Evolutionary conservation across 192 early-diverging fungal species (phyloP), one percentile per base, ranked within the genome.

Genomic region (Thoreauomyces humboldtii): DNA sequence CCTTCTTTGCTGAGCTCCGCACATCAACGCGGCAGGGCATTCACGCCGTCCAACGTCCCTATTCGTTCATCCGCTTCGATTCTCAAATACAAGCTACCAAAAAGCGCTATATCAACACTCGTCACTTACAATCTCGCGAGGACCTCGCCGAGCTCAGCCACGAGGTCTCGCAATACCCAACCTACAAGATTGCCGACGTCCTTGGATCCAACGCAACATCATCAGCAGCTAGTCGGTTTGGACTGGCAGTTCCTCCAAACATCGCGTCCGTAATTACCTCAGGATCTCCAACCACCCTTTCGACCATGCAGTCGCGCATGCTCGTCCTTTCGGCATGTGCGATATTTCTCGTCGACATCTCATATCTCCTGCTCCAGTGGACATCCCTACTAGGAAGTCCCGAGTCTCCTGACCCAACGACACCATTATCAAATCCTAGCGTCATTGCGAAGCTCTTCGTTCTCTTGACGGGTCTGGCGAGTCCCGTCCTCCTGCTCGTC

Each of bases 21-120:
- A 33, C 54, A 7, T 22, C 32, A n/a, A 15, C 37, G 27, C 59
- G 44, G 2, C 12, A 19, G 53, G 25, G 34, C 55, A 41, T 71
- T 17, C 31, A 50, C 22, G 32, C 42, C 17, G 59, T 73, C n/a
- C 56, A 55, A 21, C 50, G 75, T 24, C 75, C 75, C 15, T 77
- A 77, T 48, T 72, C 72, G 19, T 77, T 77, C 55, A 77, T 77
- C 47, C 54, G 65, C 12, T 77, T 77, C 46, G 75, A 77, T 38
- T 62, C 71, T 11, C 33, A 46, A 2, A 70, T 77, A 27, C 75
- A 77, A 38, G 25, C 66, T 6, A 71, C 59, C 2, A 75, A 65
- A 45, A 61, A 69, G 53, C 75, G 75, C 7, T 77, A 77, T 46
- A 63, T 64, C 31, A 77, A 77, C 48, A 71, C 72, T 38, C 71